These are phyloP conservation scores for Fusarium sp. DNA, from an alignment of 2,329 filamentous ascomycete species.

Conservation along the genomic window DNA sequence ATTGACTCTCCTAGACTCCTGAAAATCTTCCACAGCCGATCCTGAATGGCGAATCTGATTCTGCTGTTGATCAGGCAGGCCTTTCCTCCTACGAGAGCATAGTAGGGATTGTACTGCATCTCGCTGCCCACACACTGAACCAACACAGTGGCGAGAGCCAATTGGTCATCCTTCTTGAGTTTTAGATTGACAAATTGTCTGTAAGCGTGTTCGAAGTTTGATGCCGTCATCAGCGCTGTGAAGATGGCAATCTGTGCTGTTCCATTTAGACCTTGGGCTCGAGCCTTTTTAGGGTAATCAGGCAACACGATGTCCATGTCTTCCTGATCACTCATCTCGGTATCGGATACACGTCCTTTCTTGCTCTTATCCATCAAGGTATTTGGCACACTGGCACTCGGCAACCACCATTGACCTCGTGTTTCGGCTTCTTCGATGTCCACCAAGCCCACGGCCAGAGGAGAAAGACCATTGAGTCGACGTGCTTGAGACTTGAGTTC, in stretches of 20 bases:
- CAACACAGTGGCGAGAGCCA: conserved; percentile 88
- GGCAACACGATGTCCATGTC: conserved; percentile 66
- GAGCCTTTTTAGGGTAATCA: conserved; percentile 79
- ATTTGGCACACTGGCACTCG: conserved; percentile 88
- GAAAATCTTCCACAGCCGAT: conserved; percentile 87
- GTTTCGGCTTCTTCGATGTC: conserved; percentile 88
- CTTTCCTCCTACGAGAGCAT: conserved; percentile 83
- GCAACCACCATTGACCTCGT: conserved; percentile 97
- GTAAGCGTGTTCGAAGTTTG: conserved; percentile 86
- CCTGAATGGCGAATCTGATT: conserved; percentile 87
- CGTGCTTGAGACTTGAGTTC: conserved; percentile 71
- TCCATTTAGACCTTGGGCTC: conserved; percentile 87
- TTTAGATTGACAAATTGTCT: conserved; percentile 82
- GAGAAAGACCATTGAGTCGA: conserved; percentile 79
- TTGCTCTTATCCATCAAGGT: conserved; percentile 43
- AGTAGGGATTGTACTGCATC: conserved; percentile 90
- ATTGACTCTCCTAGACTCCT: conserved; percentile 85
- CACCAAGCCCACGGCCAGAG: conserved; percentile 81
- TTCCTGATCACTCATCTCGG: conserved; percentile 56
- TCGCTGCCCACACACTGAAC: conserved; percentile 89
- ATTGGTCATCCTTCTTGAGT: conserved; percentile 86
- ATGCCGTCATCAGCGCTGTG: conserved; percentile 86
- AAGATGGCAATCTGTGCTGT: conserved; percentile 92
- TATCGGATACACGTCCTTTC: conserved; percentile 30
- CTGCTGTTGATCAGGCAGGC: conserved; percentile 78